Evolutionary conservation across 108 stramenopile genomes (phyloP), one percentile per base, ranked within the genome.

Genomic region (Cyclostephanos invisitatus): DNA sequence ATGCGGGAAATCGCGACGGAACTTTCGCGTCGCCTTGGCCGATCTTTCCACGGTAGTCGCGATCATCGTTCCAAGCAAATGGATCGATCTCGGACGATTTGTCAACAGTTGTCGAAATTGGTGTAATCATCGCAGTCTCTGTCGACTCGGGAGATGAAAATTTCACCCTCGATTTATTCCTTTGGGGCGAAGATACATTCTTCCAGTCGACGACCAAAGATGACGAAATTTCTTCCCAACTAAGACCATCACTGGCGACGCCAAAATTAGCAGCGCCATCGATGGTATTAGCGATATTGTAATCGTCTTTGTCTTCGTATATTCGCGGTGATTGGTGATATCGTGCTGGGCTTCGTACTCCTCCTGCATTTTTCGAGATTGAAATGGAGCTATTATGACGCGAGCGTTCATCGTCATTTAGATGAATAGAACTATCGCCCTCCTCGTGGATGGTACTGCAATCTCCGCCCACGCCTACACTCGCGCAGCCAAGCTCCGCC

Each of bases 371-470:
- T 46, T 9, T 25, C 22, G 53, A 25, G 1, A 10, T 17, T 59
- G 32, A 27, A 35, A 14, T 55, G 12, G 67, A 21, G 9, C 9
- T 3, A 42, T 57, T 56, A 1, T 40, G n/a, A 17, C 54, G 67
- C 51, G 40, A 67, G 67, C 51, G 54, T 24, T 61, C 59, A 17
- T 71, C 49, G 18, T 71, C 35, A n/a, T 71, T 50, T 12, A 62
- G 51, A 4, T 14, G 40, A 73, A 46, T 42, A 47, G 58, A 59
- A 59, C 37, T 17, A 35, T 32, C 29, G 58, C 58, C 32, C 25
- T 32, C 20, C 1, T 40, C 67, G 15, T 27, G 25, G n/a, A 29
- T 37, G 56, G 56, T 35, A 35, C 22, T 58, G 35, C 18, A 15
- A 61, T 54, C 37, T 20, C 68, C 54, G 21, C 56, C 68, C 0